Percentiles rank a stretch among this genome's conserved stretches.
Conservation (phyloP, 208 protist genomes). For the Crithidia brevicula region DNA sequence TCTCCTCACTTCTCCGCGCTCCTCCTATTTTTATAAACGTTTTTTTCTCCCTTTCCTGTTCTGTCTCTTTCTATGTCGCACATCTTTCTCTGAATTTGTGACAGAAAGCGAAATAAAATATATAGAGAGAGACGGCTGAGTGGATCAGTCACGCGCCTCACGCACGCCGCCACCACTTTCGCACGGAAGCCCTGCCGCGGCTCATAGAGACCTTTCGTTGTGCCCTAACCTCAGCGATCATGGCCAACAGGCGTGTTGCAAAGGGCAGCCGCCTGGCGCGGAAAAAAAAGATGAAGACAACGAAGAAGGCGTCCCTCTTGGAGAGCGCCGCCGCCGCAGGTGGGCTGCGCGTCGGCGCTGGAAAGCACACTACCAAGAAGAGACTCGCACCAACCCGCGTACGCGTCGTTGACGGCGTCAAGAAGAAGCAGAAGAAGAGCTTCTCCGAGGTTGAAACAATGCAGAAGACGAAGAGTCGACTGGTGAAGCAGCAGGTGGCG, state of each 20-base stretch:
- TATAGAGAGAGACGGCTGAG: too few species aligned
- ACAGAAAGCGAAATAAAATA: too few species aligned
- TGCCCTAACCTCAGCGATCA: too few species aligned
- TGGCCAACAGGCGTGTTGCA: slow-evolving; percentile 50
- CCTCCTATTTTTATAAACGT: too few species aligned
- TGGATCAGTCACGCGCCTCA: too few species aligned
- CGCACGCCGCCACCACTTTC: too few species aligned
- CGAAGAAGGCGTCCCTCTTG: slow-evolving; percentile 29
- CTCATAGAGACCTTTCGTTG: too few species aligned
- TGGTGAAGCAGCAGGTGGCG: slow-evolving; percentile 75
- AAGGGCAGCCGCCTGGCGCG: slow-evolving; percentile 32
- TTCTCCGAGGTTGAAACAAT: slow-evolving; percentile 25
- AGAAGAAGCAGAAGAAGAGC: slow-evolving; percentile 19
- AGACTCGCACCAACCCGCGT: slow-evolving; percentile 8
- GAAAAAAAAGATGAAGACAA: slow-evolving; percentile 42
- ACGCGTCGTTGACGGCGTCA: slow-evolving; percentile 18
- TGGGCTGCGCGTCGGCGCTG: slow-evolving; percentile 7
- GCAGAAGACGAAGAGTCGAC: slow-evolving; percentile 54
- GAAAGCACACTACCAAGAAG: slow-evolving; percentile 11
- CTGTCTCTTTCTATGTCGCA: too few species aligned
- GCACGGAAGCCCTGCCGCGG: too few species aligned
- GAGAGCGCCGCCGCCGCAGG: slow-evolving; percentile 7
- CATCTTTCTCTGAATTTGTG: too few species aligned
- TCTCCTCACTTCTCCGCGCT: too few species aligned
- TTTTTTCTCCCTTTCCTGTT: too few species aligned